Percentiles rank a stretch among this genome's conserved stretches.
These are phyloP conservation scores for Fraxinus cuspidata DNA, from an alignment of 257 asterid species.

Conservation along the genomic window DNA sequence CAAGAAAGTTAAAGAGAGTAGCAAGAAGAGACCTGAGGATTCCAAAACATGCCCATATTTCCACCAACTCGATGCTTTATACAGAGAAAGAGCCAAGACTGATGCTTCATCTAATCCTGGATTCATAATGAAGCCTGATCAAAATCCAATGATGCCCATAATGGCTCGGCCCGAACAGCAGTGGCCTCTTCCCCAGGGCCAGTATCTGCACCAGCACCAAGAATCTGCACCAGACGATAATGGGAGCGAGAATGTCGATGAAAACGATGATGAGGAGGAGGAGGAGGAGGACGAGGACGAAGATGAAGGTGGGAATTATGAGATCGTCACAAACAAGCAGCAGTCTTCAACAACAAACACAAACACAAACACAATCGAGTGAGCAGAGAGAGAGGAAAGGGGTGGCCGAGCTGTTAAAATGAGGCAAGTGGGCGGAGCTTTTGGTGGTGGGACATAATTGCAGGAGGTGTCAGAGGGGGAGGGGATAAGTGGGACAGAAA, in stretches of 20 bases:
- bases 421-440: constrained; percentile 32
- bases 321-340: constrained; percentile 66
- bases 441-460: constrained; percentile 32
- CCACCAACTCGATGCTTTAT: constrained; percentile 78
- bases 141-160: constrained; percentile 53
- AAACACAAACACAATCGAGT: constrained; percentile 25
- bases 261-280: constrained; percentile 28
- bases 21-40: constrained; percentile 75
- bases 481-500: constrained; percentile 34
- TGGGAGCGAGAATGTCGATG: constrained; percentile 35
- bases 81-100: constrained; percentile 55
- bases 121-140: constrained; percentile 31
- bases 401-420: constrained; percentile 16
- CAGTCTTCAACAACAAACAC: constrained; percentile 48
- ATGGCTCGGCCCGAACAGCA: constrained; percentile 97
- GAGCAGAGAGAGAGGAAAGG: not conserved
- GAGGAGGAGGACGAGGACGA: constrained; percentile 50
- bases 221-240: constrained; percentile 37
- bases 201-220: constrained; percentile 27
- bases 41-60: constrained; percentile 93
- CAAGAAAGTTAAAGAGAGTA: constrained; percentile 94
- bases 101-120: constrained; percentile 28
- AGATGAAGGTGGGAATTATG: constrained; percentile 52
- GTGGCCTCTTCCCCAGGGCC: constrained; percentile 61
- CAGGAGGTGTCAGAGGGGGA: constrained; percentile 45